Percentiles rank a stretch among this genome's conserved stretches.
Conservation (phyloP, 1,284 basidiomycete genomes). For the Rhodotorula sp. region DNA sequence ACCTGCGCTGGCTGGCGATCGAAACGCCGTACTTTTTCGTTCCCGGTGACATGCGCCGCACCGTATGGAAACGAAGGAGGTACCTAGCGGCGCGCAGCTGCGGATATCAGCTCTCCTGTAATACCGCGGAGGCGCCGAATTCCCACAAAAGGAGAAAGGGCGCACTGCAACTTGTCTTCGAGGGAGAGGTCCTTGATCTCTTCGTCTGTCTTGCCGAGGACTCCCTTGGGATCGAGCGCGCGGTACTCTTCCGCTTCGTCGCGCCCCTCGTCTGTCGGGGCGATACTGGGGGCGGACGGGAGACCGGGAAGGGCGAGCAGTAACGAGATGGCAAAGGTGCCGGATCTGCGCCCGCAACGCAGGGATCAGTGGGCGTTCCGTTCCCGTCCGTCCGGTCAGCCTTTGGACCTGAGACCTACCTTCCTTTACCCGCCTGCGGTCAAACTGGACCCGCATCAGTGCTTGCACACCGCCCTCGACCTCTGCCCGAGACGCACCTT, state of each 20-base stretch:
- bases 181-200: constrained; percentile 1
- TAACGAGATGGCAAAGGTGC: constrained; percentile 27
- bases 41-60: constrained; percentile 36
- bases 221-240: constrained; percentile 8
- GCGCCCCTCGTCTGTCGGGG: not conserved
- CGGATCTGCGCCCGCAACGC: constrained; percentile 10
- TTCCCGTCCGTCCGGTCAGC: not conserved
- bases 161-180: constrained; percentile 27
- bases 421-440: constrained; percentile 36
- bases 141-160: too few relatives aligned
- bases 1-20: constrained; percentile 39
- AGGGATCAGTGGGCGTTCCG: not conserved
- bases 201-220: not conserved
- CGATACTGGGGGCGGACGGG: constrained; percentile 4
- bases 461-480: too few relatives aligned
- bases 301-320: constrained; percentile 23
- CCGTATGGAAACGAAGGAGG: constrained; percentile 40
- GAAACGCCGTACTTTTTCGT: constrained; percentile 34
- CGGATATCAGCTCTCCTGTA: not conserved
- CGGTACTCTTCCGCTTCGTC: not conserved
- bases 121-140: too few relatives aligned
- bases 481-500: constrained; percentile 52
- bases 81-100: not conserved
- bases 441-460: not conserved
- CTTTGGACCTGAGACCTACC: not conserved